phyloP scores from a whole-genome alignment of 805 yeast genomes.

The Metschnikowia rubicola region DNA sequence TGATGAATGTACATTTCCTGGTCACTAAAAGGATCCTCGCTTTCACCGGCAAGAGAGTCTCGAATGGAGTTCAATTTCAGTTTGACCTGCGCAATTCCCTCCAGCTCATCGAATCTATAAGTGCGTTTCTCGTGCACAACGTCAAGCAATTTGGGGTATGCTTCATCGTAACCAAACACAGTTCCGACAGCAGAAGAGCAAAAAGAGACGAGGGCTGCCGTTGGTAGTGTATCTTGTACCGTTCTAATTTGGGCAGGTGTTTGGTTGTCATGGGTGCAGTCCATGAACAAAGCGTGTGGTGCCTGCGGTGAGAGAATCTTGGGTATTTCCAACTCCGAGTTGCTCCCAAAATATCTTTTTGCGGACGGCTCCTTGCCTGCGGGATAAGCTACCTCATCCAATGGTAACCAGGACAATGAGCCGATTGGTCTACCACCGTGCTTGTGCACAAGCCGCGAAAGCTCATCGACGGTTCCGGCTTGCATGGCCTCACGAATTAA shows the following conservation, averaged over 20 bases:
- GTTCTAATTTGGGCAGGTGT: conserved; percentile 86
- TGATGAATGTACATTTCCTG: conserved; percentile 94
- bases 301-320: conserved; percentile 59
- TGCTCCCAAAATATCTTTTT: conserved; percentile 28
- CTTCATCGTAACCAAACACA: conserved; percentile 90
- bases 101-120: conserved; percentile 45
- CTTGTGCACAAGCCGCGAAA: conserved; percentile 80
- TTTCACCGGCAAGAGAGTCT: conserved; percentile 50
- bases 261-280: conserved; percentile 95
- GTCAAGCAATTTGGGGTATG: conserved; percentile 77
- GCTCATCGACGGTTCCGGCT: conserved; percentile 83
- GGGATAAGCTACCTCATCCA: conserved; percentile 71
- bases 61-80: conserved; percentile 55
- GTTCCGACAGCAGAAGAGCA: conserved; percentile 94
- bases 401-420: conserved; percentile 75
- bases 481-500: conserved; percentile 97
- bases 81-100: conserved; percentile 82
- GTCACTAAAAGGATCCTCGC: conserved; percentile 49
- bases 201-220: conserved; percentile 89
- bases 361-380: conserved; percentile 41
- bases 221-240: conserved; percentile 89
- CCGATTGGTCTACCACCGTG: conserved; percentile 98
- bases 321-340: conserved; percentile 68
- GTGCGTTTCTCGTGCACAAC: conserved; percentile 72
- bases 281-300: conserved; percentile 97